phyloP scores from a whole-genome alignment of 2,329 filamentous ascomycete genomes.

The Clarireedia hainanense region DNA sequence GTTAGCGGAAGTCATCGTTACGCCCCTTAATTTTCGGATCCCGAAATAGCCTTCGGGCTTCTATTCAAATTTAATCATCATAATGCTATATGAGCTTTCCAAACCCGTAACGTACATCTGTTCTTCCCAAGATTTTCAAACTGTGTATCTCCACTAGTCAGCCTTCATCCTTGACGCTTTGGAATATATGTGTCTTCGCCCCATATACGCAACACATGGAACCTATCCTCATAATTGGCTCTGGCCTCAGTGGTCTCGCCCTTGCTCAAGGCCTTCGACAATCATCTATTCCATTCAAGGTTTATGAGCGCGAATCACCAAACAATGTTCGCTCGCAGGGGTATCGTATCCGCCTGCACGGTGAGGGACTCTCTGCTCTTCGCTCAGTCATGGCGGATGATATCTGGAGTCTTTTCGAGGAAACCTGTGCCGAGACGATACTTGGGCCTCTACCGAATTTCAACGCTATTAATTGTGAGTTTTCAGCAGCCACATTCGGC shows the following conservation, averaged over 20 bases:
- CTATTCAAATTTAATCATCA: too few species aligned
- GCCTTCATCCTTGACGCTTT: too few species aligned
- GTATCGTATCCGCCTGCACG: conserved; percentile 30
- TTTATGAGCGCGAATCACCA: not conserved
- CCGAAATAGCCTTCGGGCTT: too few species aligned
- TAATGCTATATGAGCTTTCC: too few species aligned
- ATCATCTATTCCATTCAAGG: not conserved
- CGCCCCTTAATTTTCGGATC: too few species aligned
- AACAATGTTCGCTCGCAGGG: conserved; percentile 17
- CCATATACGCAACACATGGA: too few species aligned
- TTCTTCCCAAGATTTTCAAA: too few species aligned
- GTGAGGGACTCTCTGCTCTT: conserved; percentile 20
- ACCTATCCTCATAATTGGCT: not conserved
- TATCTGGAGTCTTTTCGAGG: conserved; percentile 17
- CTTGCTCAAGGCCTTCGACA: not conserved
- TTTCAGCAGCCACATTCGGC: conserved; percentile 12
- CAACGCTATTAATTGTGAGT: not conserved
- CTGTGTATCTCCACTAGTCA: too few species aligned
- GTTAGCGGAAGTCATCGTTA: too few species aligned
- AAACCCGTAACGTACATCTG: too few species aligned
- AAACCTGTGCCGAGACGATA: conserved; percentile 15
- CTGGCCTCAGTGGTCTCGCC: not conserved
- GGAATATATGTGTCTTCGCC: too few species aligned
- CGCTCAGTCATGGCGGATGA: conserved; percentile 10
- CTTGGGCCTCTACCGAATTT: not conserved